These are phyloP conservation scores for Globisporangium alternatum DNA, from an alignment of 352 stramenopile genomes.

Conservation along the genomic window DNA sequence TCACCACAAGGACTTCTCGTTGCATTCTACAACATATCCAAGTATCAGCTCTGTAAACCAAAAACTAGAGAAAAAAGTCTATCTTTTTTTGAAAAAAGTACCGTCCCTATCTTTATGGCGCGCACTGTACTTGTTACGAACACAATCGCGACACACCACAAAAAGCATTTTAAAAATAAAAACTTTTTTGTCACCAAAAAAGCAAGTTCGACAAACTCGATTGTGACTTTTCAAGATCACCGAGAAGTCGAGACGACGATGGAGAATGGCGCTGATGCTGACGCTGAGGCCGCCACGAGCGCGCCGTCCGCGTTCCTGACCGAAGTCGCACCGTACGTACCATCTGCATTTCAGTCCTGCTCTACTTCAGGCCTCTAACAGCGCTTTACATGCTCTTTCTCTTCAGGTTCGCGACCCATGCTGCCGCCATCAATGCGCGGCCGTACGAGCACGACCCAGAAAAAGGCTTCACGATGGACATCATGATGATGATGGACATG, in stretches of 20 bases:
- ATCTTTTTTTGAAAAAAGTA: too few species aligned
- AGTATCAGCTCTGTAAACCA: too few species aligned
- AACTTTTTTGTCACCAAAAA: too few species aligned
- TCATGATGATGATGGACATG: constrained; percentile 92
- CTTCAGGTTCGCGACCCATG: constrained; percentile 2
- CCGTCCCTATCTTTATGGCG: too few species aligned
- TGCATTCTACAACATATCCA: too few species aligned
- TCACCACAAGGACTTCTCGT: too few species aligned
- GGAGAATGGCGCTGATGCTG: neutral
- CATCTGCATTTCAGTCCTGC: neutral
- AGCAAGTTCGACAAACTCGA: too few species aligned
- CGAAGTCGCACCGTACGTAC: constrained; percentile 18
- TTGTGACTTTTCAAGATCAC: too few species aligned
- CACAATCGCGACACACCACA: too few species aligned
- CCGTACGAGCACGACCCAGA: constrained; percentile 76
- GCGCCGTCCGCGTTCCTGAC: constrained; percentile 19
- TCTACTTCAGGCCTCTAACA: neutral
- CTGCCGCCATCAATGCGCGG: constrained; percentile 6
- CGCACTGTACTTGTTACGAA: too few species aligned
- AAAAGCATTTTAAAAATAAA: too few species aligned
- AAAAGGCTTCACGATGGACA: constrained; percentile 88
- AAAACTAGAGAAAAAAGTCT: too few species aligned
- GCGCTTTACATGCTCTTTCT: neutral
- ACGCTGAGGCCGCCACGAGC: neutral
- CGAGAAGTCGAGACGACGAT: neutral